Evolutionary conservation across 2,329 filamentous ascomycete genomes (phyloP), one percentile per base, ranked within the genome.

Genomic region (Balansia obtecta): DNA sequence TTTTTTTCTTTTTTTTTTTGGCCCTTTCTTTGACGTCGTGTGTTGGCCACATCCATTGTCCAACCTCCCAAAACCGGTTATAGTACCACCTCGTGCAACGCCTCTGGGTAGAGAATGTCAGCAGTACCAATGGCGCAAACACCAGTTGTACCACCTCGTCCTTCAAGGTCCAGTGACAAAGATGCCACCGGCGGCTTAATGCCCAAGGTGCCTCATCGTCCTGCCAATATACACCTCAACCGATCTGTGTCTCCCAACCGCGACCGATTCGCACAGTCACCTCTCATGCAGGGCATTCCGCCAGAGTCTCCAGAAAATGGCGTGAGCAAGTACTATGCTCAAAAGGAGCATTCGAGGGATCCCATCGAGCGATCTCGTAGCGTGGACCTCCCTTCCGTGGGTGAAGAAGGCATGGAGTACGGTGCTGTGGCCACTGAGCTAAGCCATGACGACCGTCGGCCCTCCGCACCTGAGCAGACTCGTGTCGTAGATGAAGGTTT

Each of bases 361-460:
- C 66, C 69, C 39, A 64, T 75, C 55, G 69, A 76, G 41, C 85
- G 88, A 47, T 80, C 86, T 37, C 79, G 81, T 46, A 94, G 87
- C 62, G 87, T 95, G 51, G 79, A 80, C 34, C 77, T 96, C 63
- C 91, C 91, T 15, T 86, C 86, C 1, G 76, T 95, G 50, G 91
- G 91, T 52, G 83, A 96, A 63, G 91, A 96, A 70, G 91, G 91
- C 55, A 81, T 76, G 57, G 91, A 96, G 70, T 96, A 96, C 68
- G 87, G 80, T 48, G 84, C 65, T 20, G 64, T 75, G 34, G 61
- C 73, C 34, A 71, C 73, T n/a, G 74, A 76, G 54, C 49, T 61
- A 47, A 49, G 57, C 45, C 52, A 55, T 18, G 58, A 57, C 32
- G 49, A 55, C 56, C 68, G 69, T 63, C 58, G 56, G 46, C 66